Evolutionary conservation across 805 yeast species (phyloP).

Genomic region (Yarrowia sp.): DNA sequence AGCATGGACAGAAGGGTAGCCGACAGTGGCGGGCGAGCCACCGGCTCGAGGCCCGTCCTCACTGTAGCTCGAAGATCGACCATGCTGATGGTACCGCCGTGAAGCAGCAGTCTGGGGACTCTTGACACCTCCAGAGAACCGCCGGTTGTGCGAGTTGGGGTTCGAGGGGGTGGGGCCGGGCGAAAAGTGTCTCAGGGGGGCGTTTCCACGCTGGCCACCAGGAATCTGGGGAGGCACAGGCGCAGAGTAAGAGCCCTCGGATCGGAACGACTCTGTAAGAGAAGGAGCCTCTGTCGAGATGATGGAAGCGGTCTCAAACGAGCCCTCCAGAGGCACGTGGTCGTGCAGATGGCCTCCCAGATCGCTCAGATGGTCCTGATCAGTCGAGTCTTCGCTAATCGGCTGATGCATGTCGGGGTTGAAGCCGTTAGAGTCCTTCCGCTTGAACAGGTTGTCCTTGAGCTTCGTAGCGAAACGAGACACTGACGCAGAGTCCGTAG

Average conservation of each 20-base stretch:
- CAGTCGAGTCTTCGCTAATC: not conserved
- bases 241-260: conserved; percentile 17
- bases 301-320: conserved; percentile 2
- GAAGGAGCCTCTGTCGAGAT: conserved; percentile 10
- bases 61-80: conserved; percentile 6
- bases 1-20: not conserved
- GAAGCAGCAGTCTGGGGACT: not conserved
- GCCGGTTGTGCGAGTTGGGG: conserved; percentile 7
- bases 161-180: conserved; percentile 24
- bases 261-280: not conserved
- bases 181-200: conserved; percentile 21
- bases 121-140: conserved; percentile 2
- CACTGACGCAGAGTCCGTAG: conserved; percentile 13
- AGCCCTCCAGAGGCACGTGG: not conserved
- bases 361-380: not conserved
- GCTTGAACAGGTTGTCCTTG: conserved; percentile 22
- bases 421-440: conserved; percentile 7
- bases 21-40: not conserved
- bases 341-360: not conserved
- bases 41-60: not conserved
- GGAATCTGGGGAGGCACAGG: conserved; percentile 24
- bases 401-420: not conserved
- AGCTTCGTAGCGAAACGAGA: conserved; percentile 22
- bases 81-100: conserved; percentile 21
- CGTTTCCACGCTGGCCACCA: not conserved